A percentile compares a stretch with the other conserved stretches of the same genome.
phyloP scores from a whole-genome alignment of 495 filamentous ascomycete species.

The Antarctomyces pellizariae region DNA sequence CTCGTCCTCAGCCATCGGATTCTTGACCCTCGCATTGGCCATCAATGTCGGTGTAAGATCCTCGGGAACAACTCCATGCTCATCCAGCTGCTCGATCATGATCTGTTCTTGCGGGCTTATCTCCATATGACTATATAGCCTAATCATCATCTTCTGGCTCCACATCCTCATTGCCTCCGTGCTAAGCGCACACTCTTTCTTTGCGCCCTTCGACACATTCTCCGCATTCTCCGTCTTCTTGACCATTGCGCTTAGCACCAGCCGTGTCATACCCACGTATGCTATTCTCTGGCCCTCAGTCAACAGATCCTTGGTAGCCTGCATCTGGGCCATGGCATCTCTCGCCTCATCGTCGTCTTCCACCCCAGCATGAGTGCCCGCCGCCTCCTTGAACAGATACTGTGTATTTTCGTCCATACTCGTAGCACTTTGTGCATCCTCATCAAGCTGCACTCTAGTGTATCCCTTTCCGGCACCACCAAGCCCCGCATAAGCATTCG shows the following conservation, averaged over 20 bases:
- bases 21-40: conserved; percentile 83
- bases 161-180: conserved; percentile 77
- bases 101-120: conserved; percentile 76
- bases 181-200: conserved; percentile 43
- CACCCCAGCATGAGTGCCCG: conserved; percentile 27
- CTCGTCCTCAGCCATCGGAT: conserved; percentile 46
- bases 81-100: conserved; percentile 94
- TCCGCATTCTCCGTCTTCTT: conserved; percentile 36
- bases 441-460: conserved; percentile 76
- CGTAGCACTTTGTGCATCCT: conserved; percentile 78
- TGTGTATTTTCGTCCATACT: conserved; percentile 95
- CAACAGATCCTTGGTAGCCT: conserved; percentile 85
- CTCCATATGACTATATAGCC: conserved; percentile 89
- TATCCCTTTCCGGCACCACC: conserved; percentile 89
- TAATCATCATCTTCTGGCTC: conserved; percentile 91
- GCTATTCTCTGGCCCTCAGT: conserved; percentile 92
- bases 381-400: conserved; percentile 65
- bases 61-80: conserved; percentile 65
- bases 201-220: conserved; percentile 24
- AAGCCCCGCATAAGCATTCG: conserved; percentile 44
- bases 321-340: conserved; percentile 70
- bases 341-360: conserved; percentile 60
- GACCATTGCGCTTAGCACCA: conserved; percentile 58
- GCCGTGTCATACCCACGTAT: conserved; percentile 71
- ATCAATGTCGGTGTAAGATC: conserved; percentile 75